These are phyloP conservation scores for Ligustrum vulgare DNA, from an alignment of 257 asterid species.

Conservation along the genomic window DNA sequence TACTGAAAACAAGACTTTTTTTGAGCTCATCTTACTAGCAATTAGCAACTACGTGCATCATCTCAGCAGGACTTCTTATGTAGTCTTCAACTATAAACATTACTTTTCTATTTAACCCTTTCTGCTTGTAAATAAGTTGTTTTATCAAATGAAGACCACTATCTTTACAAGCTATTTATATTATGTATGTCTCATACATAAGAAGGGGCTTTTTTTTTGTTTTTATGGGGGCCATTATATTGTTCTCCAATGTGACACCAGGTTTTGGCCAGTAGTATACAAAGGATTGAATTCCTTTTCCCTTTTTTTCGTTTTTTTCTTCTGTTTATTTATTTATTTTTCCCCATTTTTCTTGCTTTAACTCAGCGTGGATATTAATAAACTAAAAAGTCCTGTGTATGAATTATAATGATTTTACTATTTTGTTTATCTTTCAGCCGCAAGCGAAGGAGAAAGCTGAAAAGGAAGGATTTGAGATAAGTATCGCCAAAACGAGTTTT, in stretches of 20 bases:
- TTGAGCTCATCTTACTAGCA: background rate
- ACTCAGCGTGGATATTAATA: background rate
- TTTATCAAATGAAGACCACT: background rate
- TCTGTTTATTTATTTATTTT: no score
- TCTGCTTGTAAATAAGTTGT: background rate
- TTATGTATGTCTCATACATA: background rate
- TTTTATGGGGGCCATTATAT: background rate
- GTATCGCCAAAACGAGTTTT: conserved; percentile 65
- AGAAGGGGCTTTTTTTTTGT: background rate
- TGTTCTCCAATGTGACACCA: background rate
- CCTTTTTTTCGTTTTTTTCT: background rate
- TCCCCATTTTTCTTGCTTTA: background rate
- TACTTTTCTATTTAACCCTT: background rate
- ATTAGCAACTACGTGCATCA: background rate
- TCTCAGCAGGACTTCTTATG: background rate
- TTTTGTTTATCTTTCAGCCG: conserved; percentile 46
- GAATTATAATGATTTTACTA: background rate
- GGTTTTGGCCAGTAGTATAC: background rate
- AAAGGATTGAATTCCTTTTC: background rate
- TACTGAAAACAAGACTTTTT: background rate
- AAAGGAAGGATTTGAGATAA: conserved; percentile 77
- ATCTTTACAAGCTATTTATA: background rate
- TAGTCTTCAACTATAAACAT: background rate
- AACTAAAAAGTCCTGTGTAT: background rate
- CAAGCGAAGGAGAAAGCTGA: conserved; percentile 91